A percentile compares a stretch with the other conserved stretches of the same genome.
Conservation (phyloP, 768 basidiomycete genomes). For the Pulveroboletus sp. region DNA sequence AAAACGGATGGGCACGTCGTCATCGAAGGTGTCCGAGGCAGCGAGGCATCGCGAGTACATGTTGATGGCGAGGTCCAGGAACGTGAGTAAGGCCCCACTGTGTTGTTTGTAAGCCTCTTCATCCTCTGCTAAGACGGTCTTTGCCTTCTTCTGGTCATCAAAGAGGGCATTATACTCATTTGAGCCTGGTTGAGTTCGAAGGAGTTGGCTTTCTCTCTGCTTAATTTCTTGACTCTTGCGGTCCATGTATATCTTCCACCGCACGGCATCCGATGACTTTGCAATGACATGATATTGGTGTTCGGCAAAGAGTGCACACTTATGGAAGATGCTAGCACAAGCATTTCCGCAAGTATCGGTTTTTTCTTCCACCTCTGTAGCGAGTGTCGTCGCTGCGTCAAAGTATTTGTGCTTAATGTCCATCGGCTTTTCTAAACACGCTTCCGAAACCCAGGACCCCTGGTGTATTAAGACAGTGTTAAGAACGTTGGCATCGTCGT, state of each 20-base stretch:
- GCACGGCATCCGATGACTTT: slow-evolving; percentile 63
- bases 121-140: slow-evolving; percentile 51
- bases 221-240: slow-evolving; percentile 71
- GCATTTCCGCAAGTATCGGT: slow-evolving; percentile 20
- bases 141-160: slow-evolving; percentile 40
- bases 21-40: slow-evolving; percentile 67
- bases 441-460: slow-evolving; percentile 90
- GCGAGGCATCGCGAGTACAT: slow-evolving; percentile 83
- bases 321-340: slow-evolving; percentile 61
- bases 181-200: slow-evolving; percentile 16
- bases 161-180: slow-evolving; percentile 28
- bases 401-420: slow-evolving; percentile 73
- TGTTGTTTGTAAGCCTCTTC: slow-evolving; percentile 39
- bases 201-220: slow-evolving; percentile 39
- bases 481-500: background rate
- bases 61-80: slow-evolving; percentile 69
- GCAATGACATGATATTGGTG: slow-evolving; percentile 71
- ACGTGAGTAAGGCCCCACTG: slow-evolving; percentile 45
- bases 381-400: slow-evolving; percentile 46
- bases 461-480: slow-evolving; percentile 27
- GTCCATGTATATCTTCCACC: slow-evolving; percentile 66
- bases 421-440: slow-evolving; percentile 73
- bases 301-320: slow-evolving; percentile 88
- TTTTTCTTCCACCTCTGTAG: slow-evolving; percentile 23
- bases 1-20: slow-evolving; percentile 72